Percentiles rank a stretch among this genome's conserved stretches.
These are phyloP conservation scores for Agapanthus africanus DNA, from an alignment of 106 monocot genomes.

Conservation along the genomic window DNA sequence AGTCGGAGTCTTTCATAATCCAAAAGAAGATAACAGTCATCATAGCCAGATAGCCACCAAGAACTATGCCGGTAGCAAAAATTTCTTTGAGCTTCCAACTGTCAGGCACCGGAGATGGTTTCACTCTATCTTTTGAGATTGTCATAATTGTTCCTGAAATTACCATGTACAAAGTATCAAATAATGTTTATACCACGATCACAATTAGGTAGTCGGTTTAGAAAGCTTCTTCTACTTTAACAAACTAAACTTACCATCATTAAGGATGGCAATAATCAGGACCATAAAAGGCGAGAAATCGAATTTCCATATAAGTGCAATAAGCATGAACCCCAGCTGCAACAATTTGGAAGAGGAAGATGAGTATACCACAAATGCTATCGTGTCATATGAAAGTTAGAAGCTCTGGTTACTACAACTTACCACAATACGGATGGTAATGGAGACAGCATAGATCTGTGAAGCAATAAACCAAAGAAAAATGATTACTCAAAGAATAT, in stretches of 20 bases:
- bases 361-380: not conserved
- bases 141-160: constrained; percentile 76
- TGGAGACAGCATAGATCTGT: constrained; percentile 81
- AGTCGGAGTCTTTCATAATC: constrained; percentile 61
- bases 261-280: constrained; percentile 76
- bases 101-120: constrained; percentile 68
- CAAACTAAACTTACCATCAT: constrained; percentile 51
- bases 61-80: constrained; percentile 68
- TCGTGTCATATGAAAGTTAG: not conserved
- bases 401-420: constrained; percentile 13
- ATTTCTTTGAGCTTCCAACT: constrained; percentile 86
- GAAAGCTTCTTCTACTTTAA: not conserved
- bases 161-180: not conserved
- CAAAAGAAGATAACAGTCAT: constrained; percentile 85
- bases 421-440: constrained; percentile 87
- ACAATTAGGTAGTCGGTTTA: not conserved
- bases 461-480: constrained; percentile 7
- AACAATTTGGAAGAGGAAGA: constrained; percentile 3
- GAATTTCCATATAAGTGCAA: constrained; percentile 76
- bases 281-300: constrained; percentile 90
- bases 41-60: constrained; percentile 54
- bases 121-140: constrained; percentile 73
- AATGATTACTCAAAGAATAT: not conserved
- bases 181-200: not conserved
- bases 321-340: constrained; percentile 70